Percentiles rank a stretch among this genome's conserved stretches.
phyloP scores from a whole-genome alignment of 164 flowering plant genomes.

The Annona cherimola region DNA sequence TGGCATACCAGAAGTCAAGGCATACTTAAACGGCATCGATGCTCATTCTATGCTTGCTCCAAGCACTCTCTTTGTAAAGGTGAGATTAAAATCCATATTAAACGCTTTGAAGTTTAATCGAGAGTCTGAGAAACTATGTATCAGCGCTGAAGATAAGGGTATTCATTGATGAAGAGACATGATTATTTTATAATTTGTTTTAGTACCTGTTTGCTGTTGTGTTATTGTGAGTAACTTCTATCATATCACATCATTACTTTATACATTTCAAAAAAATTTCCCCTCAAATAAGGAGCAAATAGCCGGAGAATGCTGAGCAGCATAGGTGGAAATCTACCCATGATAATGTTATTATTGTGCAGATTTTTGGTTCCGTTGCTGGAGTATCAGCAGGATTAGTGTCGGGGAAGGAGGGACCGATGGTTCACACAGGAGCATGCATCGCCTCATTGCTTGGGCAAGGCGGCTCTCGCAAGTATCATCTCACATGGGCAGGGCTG shows the following conservation, averaged over 20 bases:
- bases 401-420: slow-evolving; percentile 95
- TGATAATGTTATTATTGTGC: slow-evolving; percentile 7
- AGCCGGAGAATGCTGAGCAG: too few relatives aligned
- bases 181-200: too few relatives aligned
- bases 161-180: too few relatives aligned
- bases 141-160: too few relatives aligned
- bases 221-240: too few relatives aligned
- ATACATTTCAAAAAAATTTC: too few relatives aligned
- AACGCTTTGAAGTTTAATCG: background rate
- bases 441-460: slow-evolving; percentile 85
- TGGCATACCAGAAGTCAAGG: slow-evolving; percentile 90
- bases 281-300: too few relatives aligned
- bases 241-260: too few relatives aligned
- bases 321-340: too few relatives aligned
- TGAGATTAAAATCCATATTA: slow-evolving; percentile 14
- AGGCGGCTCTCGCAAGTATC: slow-evolving; percentile 84
- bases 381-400: slow-evolving; percentile 89
- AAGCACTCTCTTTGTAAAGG: slow-evolving; percentile 89
- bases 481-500: slow-evolving; percentile 89
- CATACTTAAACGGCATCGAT: slow-evolving; percentile 91
- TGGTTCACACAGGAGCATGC: slow-evolving; percentile 99
- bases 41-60: slow-evolving; percentile 85
- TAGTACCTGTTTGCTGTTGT: too few relatives aligned
- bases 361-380: slow-evolving; percentile 80
- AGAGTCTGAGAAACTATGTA: background rate